These are phyloP conservation scores for Paecilomyces variotii DNA, from an alignment of 2,329 filamentous ascomycete genomes.

Conservation along the genomic window DNA sequence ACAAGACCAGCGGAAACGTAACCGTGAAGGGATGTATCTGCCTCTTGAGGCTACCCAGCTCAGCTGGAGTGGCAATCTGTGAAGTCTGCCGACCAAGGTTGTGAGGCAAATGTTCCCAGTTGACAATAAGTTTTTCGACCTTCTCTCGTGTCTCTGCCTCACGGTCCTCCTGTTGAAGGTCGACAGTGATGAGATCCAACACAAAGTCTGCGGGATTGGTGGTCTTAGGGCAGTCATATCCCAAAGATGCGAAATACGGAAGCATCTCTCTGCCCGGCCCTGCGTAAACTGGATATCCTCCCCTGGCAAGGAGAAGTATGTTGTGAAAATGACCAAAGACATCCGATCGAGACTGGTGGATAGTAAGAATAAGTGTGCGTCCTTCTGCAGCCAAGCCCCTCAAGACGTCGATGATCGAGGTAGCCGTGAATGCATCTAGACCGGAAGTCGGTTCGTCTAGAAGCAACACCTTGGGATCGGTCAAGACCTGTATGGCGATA, in stretches of 20 bases:
- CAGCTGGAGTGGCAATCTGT: conserved; percentile 58
- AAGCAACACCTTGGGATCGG: conserved; percentile 63
- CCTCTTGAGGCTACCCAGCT: conserved; percentile 61
- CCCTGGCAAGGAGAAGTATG: conserved; percentile 61
- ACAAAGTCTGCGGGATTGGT: conserved; percentile 74
- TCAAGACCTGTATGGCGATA: conserved; percentile 70
- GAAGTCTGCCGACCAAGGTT: conserved; percentile 20
- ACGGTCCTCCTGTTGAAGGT: conserved; percentile 57
- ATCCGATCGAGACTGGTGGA: conserved; percentile 69
- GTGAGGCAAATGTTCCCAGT: conserved; percentile 40
- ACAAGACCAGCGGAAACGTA: conserved; percentile 60
- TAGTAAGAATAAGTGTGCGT: conserved; percentile 66
- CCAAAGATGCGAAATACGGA: conserved; percentile 52
- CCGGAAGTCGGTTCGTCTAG: conserved; percentile 72
- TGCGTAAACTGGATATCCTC: conserved; percentile 60
- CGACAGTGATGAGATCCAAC: conserved; percentile 67
- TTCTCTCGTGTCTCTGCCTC: conserved; percentile 57
- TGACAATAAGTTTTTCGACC: conserved; percentile 53
- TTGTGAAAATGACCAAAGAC: conserved; percentile 65
- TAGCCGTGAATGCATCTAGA: conserved; percentile 68
- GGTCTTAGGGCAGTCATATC: conserved; percentile 57
- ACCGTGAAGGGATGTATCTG: conserved; percentile 53
- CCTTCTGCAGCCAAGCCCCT: conserved; percentile 64
- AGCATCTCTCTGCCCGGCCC: conserved; percentile 59
- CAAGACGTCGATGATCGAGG: conserved; percentile 67